Conservation (phyloP, 345 rosid genomes). For the Brassica incana region DNA sequence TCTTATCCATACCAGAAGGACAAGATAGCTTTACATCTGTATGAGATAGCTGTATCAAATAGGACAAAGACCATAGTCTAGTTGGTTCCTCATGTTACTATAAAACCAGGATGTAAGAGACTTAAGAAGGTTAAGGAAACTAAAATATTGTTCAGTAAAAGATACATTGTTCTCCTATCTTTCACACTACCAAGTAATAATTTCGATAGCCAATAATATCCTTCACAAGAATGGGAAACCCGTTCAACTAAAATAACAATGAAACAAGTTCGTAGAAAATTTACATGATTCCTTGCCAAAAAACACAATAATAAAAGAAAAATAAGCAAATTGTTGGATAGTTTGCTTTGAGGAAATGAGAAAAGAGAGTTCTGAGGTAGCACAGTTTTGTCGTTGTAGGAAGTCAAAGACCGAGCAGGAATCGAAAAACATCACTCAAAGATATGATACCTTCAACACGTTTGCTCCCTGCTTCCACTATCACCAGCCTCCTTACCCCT, state of each 20-base stretch:
- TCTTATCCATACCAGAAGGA: no score
- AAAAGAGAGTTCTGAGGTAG: background rate
- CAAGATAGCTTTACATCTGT: no score
- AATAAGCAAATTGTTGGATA: constrained; percentile 31
- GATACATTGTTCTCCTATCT: no score
- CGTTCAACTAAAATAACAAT: constrained; percentile 35
- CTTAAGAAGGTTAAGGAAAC: no score
- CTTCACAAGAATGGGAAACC: constrained; percentile 38
- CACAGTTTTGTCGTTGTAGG: background rate
- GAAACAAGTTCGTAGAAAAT: constrained; percentile 39
- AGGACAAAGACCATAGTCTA: no score
- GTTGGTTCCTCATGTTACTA: no score
- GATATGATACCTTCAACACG: constrained; percentile 86
- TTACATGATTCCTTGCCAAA: constrained; percentile 40
- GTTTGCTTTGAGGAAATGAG: constrained; percentile 18
- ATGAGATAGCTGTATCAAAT: no score
- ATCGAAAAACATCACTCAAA: constrained; percentile 66
- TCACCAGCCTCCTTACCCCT: constrained; percentile 73
- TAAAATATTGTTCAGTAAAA: no score
- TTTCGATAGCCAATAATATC: constrained; percentile 37
- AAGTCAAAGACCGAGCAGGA: constrained; percentile 59
- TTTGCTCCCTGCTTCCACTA: constrained; percentile 86
- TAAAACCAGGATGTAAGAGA: no score
- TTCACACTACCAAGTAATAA: constrained; percentile 15
- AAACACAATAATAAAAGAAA: background rate